Evolutionary conservation across 148 eudicot genomes (phyloP).

Genomic region (Heliamphora exappendiculata): DNA sequence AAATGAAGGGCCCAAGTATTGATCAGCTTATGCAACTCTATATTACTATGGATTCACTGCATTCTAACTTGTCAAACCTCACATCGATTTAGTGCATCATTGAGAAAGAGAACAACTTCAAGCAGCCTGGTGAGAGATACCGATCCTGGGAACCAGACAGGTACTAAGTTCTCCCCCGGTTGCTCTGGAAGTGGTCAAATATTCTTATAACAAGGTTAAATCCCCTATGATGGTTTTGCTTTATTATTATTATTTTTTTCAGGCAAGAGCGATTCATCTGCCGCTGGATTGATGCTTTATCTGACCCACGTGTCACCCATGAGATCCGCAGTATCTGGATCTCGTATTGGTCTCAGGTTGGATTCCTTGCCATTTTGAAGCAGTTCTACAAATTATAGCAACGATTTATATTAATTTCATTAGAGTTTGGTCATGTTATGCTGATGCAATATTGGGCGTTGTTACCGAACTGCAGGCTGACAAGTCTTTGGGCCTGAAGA

Average conservation of each 20-base stretch:
- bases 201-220: not conserved
- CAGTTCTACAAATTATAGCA: not conserved
- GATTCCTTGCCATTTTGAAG: slow-evolving; percentile 2
- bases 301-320: slow-evolving; percentile 77
- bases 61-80: not conserved
- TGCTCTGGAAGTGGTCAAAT: not conserved
- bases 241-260: slow-evolving; percentile 6
- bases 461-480: slow-evolving; percentile 52
- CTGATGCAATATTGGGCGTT: not conserved
- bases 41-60: not conserved
- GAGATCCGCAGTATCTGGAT: slow-evolving; percentile 88
- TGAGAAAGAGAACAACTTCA: slow-evolving; percentile 76
- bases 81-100: slow-evolving; percentile 41
- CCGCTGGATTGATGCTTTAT: slow-evolving; percentile 71
- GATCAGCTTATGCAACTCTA: not conserved
- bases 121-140: slow-evolving; percentile 86
- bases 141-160: slow-evolving; percentile 70
- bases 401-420: not conserved
- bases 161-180: slow-evolving; percentile 28
- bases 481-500: slow-evolving; percentile 76
- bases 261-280: slow-evolving; percentile 85
- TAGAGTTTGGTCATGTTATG: not conserved
- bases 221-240: not conserved
- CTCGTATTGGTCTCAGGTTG: slow-evolving; percentile 86
- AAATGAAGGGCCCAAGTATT: not conserved